Evolutionary conservation across 1,284 basidiomycete species (phyloP), one percentile per base, ranked within the genome.

Genomic region (Erythrobasidium hasegawianum): DNA sequence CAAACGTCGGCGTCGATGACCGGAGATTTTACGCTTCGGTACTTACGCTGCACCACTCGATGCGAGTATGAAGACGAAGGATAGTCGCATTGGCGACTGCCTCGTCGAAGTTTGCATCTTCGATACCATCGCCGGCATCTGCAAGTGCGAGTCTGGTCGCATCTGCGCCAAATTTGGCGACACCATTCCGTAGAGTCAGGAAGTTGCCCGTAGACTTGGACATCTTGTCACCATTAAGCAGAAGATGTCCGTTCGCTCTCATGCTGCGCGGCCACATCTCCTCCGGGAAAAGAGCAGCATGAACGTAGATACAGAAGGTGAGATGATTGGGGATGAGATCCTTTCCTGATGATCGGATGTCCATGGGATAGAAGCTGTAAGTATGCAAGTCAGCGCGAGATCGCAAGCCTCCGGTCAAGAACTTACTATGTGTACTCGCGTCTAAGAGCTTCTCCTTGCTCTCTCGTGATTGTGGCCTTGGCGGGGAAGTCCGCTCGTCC

Each of bases 181-280:
- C 83, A 9, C 85, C 82, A 74, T 93, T 86, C 57, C 84, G 81
- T 74, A 93, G 79, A 0, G 89, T 93, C 80, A 92, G 79, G 47
- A 85, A 88, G 77, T 92, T 92, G 14, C 91, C 96, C 52, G 90
- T 96, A 78, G 89, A 90, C 84, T 99, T 97, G 67, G 86, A 87
- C 96, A 99, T 98, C 83, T 98, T 99, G 82, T 94, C 89, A 40
- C 95, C 95, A 79, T 99, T 98, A 77, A 99, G 80, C 89, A 95
- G 89, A 80, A 98, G 79, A 77, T 98, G 96, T 0, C 96, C 96
- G 77, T 99, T 99, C 65, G 89, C 87, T 33, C 96, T 87, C 82
- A 98, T 91, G 71, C 89, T 86, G 70, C 84, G 75, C 1, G 96
- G 96, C 90, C 90, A 94, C 78, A 94, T 91, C 75, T 92, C 84